Base-by-base conservation (phyloP, 345 rosid genomes). In the Reutealis trisperma region DNA sequence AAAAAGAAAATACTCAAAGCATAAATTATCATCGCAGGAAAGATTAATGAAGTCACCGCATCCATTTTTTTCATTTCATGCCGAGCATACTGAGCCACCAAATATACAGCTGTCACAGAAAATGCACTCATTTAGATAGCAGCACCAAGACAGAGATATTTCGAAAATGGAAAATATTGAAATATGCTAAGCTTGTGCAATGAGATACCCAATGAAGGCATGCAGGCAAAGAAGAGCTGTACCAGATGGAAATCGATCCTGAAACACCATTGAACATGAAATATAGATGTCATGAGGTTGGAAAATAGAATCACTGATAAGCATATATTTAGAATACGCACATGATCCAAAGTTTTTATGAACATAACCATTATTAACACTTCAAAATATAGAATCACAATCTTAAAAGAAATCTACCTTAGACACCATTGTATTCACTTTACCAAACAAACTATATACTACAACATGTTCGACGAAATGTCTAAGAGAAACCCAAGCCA, bases 171-270 rank as follows among this genome's bases (percentile, higher is more conserved):
- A 63, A 52, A 71, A n/a, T 19, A 60, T 12, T 55, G 37, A 52
- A 78, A 55, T 22, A 77, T 45, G 71, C 30, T 41, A 54, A 79
- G 68, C 67, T 80, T 10, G 80, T 61, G 41, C 72, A 74, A 52
- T 64, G 21, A 67, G 67, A 79, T 92, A 95, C 98, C 98, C 76
- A 95, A 70, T 49, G 99, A 91, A 78, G 99, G 99, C 93, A 92
- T 77, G 90, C 94, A 93, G 79, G 83, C 94, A 82, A 95, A 93
- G 86, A 93, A 93, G 80, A 95, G 88, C 62, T 95, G 96, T 79
- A 95, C 98, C 80, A 92, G 89, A 88, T 95, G 99, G 83, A 94
- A 93, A 77, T 93, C 99, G 63, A 92, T 15, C 89, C 98, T 96
- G 92, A 64, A 16, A 68, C 72, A 30, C 64, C 68, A 62, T 41